Base-by-base conservation (phyloP, 371 early-diverging fungal species). In the Actinomucor elegans region DNA sequence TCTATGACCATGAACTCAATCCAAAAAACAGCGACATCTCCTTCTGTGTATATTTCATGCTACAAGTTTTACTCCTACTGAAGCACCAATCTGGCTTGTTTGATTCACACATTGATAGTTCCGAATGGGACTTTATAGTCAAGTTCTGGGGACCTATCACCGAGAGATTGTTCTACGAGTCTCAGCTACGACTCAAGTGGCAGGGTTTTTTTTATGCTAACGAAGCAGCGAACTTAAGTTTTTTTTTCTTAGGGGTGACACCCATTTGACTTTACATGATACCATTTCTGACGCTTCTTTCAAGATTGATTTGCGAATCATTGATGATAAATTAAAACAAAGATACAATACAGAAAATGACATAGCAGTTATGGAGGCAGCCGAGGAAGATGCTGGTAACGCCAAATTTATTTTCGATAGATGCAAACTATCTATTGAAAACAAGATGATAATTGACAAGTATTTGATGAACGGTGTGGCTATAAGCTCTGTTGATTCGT, bases 341-440 rank as follows among this genome's bases (percentile, higher is more conserved):
- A 28, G 41, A 20, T 27, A 46, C 29, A 55, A 48, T 33, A 34
- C 42, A 10, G 43, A 55, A 48, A 35, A 21, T 18, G 33, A 55
- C 27, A 12, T 55, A 48, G 42, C 35, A 18, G 48, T 28, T 20
- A 32, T 32, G 24, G 56, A 55, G 35, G 48, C 42, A 14, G 40
- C 43, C 5, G 56, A 55, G 20, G 56, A 48, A 43, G 26, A 33
- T 20, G 40, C 42, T 31, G 48, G 55, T 40, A 33, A 32, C n/a
- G 33, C 35, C 4, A 48, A 55, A 17, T 55, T 15, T 56, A 37
- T 24, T 45, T 43, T 33, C 29, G 48, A 55, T 47, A 31, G 48
- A 55, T 48, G 48, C 43, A 55, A 55, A 48, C 36, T 45, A 26
- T 53, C 37, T 5, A 15, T 45, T 36, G 53, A 53, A 21, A 53